A percentile compares a stretch with the other conserved stretches of the same genome.
phyloP scores from a whole-genome alignment of 805 yeast genomes.

The Ogataea paradorogensis region DNA sequence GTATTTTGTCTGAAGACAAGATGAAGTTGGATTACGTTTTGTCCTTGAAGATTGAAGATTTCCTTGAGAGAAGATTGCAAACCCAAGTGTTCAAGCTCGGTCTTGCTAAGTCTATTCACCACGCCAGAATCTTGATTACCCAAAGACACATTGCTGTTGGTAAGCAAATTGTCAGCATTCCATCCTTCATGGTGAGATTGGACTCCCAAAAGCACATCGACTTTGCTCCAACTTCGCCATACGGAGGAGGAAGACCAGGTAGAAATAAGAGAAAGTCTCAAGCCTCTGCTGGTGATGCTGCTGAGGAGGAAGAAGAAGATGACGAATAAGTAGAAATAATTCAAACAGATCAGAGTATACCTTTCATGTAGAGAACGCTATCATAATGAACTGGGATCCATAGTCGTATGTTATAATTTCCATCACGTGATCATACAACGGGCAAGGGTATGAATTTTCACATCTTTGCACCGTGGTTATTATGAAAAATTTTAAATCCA shows the following conservation, averaged over 20 bases:
- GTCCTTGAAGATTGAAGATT: constrained; percentile 97
- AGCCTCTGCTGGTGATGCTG: constrained; percentile 62
- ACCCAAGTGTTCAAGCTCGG: constrained; percentile 99
- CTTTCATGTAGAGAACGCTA: background rate
- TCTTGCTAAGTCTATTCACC: constrained; percentile 99
- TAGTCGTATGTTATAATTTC: too few relatives aligned
- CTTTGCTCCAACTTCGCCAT: constrained; percentile 98
- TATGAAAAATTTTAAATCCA: constrained; percentile 9
- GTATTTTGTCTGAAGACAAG: constrained; percentile 98
- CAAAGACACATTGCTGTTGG: constrained; percentile 99
- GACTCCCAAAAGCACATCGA: constrained; percentile 99
- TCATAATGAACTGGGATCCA: too few relatives aligned
- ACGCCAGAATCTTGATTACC: constrained; percentile 97
- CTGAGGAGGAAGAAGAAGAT: constrained; percentile 50
- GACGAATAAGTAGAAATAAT: constrained; percentile 43
- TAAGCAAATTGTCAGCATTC: constrained; percentile 97
- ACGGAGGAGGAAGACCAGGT: constrained; percentile 99
- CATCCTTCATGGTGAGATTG: constrained; percentile 99
- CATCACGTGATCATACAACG: constrained; percentile 10
- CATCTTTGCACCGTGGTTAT: constrained; percentile 8
- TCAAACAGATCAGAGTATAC: constrained; percentile 1
- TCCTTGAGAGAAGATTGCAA: constrained; percentile 99
- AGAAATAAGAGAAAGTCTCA: constrained; percentile 97
- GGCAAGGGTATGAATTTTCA: background rate
- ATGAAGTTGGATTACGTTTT: constrained; percentile 99